Conservation (phyloP, 371 early-diverging fungal species). For the Apophysomyces sp. region DNA sequence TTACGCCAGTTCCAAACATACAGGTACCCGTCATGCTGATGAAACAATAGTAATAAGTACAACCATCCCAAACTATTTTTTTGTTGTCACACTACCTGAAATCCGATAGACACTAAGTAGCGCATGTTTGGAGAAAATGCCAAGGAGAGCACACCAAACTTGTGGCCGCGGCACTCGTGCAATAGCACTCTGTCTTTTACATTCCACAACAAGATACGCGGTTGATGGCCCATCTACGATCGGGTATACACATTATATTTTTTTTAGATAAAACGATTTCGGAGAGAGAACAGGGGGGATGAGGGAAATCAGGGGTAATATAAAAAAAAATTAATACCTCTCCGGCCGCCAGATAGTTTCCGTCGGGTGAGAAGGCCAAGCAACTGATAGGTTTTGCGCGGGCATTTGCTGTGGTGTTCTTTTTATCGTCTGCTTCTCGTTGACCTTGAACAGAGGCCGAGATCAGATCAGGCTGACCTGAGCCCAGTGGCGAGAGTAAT, state of each 20-base stretch:
- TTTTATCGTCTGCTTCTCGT: slow-evolving; percentile 26
- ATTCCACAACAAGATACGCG: slow-evolving; percentile 77
- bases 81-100: slow-evolving; percentile 54
- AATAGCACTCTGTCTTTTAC: slow-evolving; percentile 53
- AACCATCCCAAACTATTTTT: not conserved
- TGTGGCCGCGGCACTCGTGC: slow-evolving; percentile 74
- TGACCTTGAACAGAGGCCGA: not conserved
- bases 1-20: slow-evolving; percentile 85
- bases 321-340: slow-evolving; percentile 54
- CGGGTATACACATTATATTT: not conserved
- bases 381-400: slow-evolving; percentile 75
- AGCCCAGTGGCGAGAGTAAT: slow-evolving; percentile 11
- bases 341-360: slow-evolving; percentile 76
- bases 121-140: slow-evolving; percentile 75
- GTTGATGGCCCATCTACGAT: slow-evolving; percentile 78
- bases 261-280: not conserved
- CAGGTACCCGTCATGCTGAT: slow-evolving; percentile 79
- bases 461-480: slow-evolving; percentile 9
- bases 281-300: not conserved
- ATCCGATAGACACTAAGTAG: slow-evolving; percentile 79
- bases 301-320: not conserved
- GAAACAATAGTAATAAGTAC: not conserved
- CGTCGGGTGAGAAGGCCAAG: slow-evolving; percentile 77
- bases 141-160: slow-evolving; percentile 75
- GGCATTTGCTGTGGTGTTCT: slow-evolving; percentile 37